Evolutionary conservation across 768 basidiomycete genomes (phyloP).

Genomic region (Mycena olivaceomarginata): DNA sequence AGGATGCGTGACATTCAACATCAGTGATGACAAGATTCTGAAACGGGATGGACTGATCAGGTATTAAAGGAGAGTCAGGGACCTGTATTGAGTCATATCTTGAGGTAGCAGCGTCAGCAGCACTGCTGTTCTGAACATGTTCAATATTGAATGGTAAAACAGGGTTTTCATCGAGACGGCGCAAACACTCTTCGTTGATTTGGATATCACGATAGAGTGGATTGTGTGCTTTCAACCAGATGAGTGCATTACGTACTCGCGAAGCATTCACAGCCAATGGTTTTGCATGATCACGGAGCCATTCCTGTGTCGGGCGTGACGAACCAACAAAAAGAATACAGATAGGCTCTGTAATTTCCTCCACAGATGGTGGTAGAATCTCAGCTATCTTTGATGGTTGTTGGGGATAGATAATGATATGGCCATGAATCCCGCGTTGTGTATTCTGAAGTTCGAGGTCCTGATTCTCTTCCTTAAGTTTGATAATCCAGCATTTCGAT

Average conservation of each 20-base stretch:
- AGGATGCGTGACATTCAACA: background rate
- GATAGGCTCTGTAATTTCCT: conserved; percentile 15
- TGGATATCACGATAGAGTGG: conserved; percentile 1
- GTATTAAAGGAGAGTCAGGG: no score
- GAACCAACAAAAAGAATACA: conserved; percentile 33
- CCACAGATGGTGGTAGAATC: conserved; percentile 12
- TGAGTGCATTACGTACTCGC: conserved; percentile 12
- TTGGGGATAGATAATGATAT: conserved; percentile 28
- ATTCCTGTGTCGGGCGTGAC: conserved; percentile 5
- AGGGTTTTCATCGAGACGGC: background rate
- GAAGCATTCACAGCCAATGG: conserved; percentile 20
- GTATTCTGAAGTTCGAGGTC: conserved; percentile 40
- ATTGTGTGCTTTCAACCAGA: conserved; percentile 35
- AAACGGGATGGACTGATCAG: no score
- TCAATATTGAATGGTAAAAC: conserved; percentile 29
- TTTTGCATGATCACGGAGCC: conserved; percentile 16
- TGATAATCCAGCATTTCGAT: conserved; percentile 18
- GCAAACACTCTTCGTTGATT: conserved; percentile 8
- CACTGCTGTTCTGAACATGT: conserved; percentile 12
- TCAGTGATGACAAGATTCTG: no score
- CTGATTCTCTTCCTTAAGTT: conserved; percentile 26
- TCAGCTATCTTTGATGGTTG: conserved; percentile 12
- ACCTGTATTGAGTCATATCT: background rate
- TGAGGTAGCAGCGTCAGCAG: background rate
- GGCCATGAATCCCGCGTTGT: conserved; percentile 17